These are phyloP conservation scores for Podospora bellae-mahoneyi DNA, from an alignment of 495 filamentous ascomycete genomes.

Conservation along the genomic window DNA sequence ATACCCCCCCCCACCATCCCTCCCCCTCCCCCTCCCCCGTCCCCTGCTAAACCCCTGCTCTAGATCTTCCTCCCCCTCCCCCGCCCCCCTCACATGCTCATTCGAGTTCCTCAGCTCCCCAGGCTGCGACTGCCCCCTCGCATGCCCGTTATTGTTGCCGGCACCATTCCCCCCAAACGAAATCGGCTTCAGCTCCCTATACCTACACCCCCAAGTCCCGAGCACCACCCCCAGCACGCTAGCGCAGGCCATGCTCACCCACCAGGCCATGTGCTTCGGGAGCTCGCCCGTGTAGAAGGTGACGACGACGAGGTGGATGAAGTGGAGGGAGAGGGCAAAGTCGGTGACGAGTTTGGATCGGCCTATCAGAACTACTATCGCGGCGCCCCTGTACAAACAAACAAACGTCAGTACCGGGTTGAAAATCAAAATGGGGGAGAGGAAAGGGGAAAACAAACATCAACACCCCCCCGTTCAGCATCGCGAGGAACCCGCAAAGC, in stretches of 20 bases:
- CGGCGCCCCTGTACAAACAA: constrained; percentile 55
- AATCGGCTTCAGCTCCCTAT: constrained; percentile 84
- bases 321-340: constrained; percentile 86
- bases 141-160: background rate
- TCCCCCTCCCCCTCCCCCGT: constrained; percentile 11
- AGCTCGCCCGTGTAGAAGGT: constrained; percentile 69
- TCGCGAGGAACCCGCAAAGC: constrained; percentile 84
- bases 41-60: constrained; percentile 20
- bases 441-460: constrained; percentile 57
- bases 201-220: constrained; percentile 88
- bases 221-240: constrained; percentile 65
- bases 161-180: constrained; percentile 65
- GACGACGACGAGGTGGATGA: constrained; percentile 76
- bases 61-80: background rate
- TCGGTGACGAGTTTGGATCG: constrained; percentile 90
- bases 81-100: background rate
- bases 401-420: too few species aligned
- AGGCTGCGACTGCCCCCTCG: background rate
- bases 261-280: constrained; percentile 80
- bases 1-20: constrained; percentile 22
- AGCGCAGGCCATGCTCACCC: constrained; percentile 70
- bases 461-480: constrained; percentile 67
- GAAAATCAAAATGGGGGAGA: constrained; percentile 5
- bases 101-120: background rate
- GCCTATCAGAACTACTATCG: constrained; percentile 74